Percentiles rank a stretch among this genome's conserved stretches.
These are phyloP conservation scores for Hypoxylon sp. DNA, from an alignment of 2,329 filamentous ascomycete species.

Conservation along the genomic window DNA sequence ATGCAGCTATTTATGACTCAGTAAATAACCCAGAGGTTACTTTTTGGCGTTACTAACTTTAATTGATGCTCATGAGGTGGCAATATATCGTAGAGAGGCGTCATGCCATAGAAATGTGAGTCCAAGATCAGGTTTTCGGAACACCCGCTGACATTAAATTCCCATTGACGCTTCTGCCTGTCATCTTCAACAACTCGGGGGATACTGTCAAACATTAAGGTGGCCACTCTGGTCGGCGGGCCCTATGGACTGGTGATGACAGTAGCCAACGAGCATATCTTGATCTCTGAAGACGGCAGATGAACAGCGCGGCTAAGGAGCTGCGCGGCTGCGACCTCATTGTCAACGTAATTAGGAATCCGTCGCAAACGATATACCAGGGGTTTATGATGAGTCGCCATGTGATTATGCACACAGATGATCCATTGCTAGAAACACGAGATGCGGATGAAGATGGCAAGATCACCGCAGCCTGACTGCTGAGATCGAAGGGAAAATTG, in stretches of 20 bases:
- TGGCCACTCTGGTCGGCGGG: conserved; percentile 5
- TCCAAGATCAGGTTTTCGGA: conserved; percentile 3
- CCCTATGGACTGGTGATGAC: background rate
- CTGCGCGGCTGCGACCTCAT: conserved; percentile 3
- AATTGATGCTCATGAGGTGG: conserved; percentile 1
- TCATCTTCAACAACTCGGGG: background rate
- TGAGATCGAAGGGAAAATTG: background rate
- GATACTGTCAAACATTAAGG: background rate
- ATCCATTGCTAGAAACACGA: background rate
- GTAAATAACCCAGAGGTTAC: background rate
- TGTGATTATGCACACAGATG: background rate
- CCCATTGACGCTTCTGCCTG: background rate
- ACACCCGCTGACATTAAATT: conserved; percentile 4
- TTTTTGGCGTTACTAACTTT: background rate
- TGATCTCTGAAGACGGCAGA: conserved; percentile 1
- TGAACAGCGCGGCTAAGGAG: background rate
- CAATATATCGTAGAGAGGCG: conserved; percentile 2
- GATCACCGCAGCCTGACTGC: background rate
- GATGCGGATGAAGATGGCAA: background rate
- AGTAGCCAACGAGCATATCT: conserved; percentile 13
- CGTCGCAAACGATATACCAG: background rate
- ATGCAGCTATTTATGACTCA: conserved; percentile 40
- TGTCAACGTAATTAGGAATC: background rate
- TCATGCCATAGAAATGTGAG: conserved; percentile 9
- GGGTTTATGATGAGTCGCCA: conserved; percentile 1